Evolutionary conservation across 2,329 filamentous ascomycete species (phyloP).

Genomic region (Apiospora saccharicola): DNA sequence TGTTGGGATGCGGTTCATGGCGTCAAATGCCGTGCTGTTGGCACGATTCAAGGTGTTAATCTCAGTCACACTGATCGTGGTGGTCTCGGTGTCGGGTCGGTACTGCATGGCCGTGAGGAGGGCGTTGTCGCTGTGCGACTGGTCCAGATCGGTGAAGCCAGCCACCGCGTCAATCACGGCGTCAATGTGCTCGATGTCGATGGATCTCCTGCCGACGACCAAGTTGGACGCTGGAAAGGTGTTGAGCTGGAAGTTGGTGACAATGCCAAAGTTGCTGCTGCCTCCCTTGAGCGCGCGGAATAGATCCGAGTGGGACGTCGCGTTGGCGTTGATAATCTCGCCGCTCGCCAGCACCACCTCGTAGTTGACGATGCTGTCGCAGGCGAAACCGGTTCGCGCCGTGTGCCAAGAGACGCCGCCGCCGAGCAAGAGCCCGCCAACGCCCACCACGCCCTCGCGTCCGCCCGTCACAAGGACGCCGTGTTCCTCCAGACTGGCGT

Average conservation of each 20-base stretch:
- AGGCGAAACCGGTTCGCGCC: conserved; percentile 49
- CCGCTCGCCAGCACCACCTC: conserved; percentile 53
- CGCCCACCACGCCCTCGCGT: conserved; percentile 36
- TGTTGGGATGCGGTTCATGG: conserved; percentile 5
- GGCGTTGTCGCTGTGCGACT: background rate
- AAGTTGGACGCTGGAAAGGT: conserved; percentile 41
- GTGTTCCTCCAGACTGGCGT: conserved; percentile 34
- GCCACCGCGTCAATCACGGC: conserved; percentile 46
- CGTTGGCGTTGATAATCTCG: conserved; percentile 48
- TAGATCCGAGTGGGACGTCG: conserved; percentile 46
- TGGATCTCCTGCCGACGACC: conserved; percentile 46
- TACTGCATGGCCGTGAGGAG: conserved; percentile 7
- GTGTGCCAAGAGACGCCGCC: conserved; percentile 37
- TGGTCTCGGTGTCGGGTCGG: background rate
- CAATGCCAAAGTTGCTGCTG: conserved; percentile 52
- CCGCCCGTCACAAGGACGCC: conserved; percentile 38
- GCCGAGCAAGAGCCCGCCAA: conserved; percentile 38
- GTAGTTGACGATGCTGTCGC: conserved; percentile 52
- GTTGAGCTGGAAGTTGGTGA: conserved; percentile 41
- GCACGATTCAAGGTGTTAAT: conserved; percentile 2
- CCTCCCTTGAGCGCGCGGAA: conserved; percentile 55
- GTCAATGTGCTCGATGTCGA: conserved; percentile 51
- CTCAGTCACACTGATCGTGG: background rate
- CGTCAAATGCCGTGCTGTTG: conserved; percentile 20
- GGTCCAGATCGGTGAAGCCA: conserved; percentile 30